Evolutionary conservation across 306 rosid species (phyloP), one percentile per base, ranked within the genome.

Genomic region (Nissolia schottii): DNA sequence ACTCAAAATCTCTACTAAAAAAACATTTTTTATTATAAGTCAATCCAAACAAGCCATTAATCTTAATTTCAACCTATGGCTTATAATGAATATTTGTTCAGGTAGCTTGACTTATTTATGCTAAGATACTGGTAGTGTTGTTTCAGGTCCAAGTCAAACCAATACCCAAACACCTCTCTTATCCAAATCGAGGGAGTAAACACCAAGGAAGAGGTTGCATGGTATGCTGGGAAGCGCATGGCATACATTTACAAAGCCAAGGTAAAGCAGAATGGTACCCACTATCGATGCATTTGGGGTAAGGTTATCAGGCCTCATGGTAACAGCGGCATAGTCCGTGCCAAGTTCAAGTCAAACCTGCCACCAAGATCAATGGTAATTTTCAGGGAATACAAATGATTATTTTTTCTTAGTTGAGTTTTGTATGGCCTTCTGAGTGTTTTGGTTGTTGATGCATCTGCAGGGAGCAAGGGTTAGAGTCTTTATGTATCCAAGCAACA

Each of bases 201-300:
- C 82, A 32, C 98, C 15, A 86, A 91, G 82, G 98, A 94, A 62
- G 98, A 94, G 73, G 97, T 94, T 13, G 69, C 81, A 0, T 94
- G 92, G 92, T 94, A 94, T 13, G 45, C 64, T 0, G 98, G 98
- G 12, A 94, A 94, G 85, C 84, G 96, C n/a, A 14, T 94, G 96
- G 98, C 96, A 0, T 94, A 94, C 79, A 89, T 94, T 63, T 94
- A 91, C 87, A 94, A 87, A 78, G 98, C 96, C 28, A 94, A 94
- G 86, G 92, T 87, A 50, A 94, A 91, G 90, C 83, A 71, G 77
- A 68, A 94, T 0, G 97, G 95, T 8, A 69, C 74, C 38, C 97
- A 91, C 74, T 94, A 91, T 74, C 94, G 98, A 37, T 94, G 98
- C 88, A 89, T 94, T 69, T 94, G 98, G 98, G 98, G 98, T 4